A percentile compares a stretch with the other conserved stretches of the same genome.
Conservation (phyloP, 2,329 filamentous ascomycete species). For the Penicillium sp. region DNA sequence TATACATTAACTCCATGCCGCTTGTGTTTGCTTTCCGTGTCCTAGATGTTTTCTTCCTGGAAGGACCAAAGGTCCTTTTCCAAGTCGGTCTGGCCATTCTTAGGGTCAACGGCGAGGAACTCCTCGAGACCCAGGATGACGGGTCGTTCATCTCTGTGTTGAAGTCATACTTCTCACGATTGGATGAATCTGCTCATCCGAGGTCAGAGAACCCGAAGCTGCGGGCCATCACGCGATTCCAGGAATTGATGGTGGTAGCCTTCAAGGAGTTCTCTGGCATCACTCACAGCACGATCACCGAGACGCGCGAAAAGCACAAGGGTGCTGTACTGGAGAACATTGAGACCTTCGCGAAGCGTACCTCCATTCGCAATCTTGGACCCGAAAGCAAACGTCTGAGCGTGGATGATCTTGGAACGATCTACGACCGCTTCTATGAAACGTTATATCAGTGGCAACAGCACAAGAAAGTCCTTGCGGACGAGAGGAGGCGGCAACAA, state of each 20-base stretch:
- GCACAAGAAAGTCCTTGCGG: conserved; percentile 71
- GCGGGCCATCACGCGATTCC: conserved; percentile 88
- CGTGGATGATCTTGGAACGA: conserved; percentile 76
- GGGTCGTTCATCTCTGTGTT: conserved; percentile 95
- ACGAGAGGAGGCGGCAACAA: conserved; percentile 63
- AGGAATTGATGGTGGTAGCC: conserved; percentile 97
- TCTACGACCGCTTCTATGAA: conserved; percentile 93
- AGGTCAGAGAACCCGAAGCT: conserved; percentile 94
- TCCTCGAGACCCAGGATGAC: conserved; percentile 88
- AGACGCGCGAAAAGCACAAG: conserved; percentile 87
- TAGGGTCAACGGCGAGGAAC: conserved; percentile 91
- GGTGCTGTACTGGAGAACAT: conserved; percentile 92
- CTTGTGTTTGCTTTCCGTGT: conserved; percentile 96
- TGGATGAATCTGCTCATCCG: conserved; percentile 94
- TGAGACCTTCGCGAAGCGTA: conserved; percentile 94
- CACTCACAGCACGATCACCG: conserved; percentile 86
- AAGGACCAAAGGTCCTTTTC: conserved; percentile 95
- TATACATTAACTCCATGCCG: conserved; percentile 99
- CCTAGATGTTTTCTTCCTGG: conserved; percentile 95
- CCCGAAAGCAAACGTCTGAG: conserved; percentile 91
- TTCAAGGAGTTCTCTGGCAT: conserved; percentile 98
- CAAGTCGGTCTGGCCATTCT: conserved; percentile 96
- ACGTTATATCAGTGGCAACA: conserved; percentile 90
- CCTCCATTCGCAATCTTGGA: conserved; percentile 90
- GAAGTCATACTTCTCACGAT: conserved; percentile 86